Base-by-base conservation (phyloP, 2,329 filamentous ascomycete species). In the Monilinia vaccinii-corymbosi region DNA sequence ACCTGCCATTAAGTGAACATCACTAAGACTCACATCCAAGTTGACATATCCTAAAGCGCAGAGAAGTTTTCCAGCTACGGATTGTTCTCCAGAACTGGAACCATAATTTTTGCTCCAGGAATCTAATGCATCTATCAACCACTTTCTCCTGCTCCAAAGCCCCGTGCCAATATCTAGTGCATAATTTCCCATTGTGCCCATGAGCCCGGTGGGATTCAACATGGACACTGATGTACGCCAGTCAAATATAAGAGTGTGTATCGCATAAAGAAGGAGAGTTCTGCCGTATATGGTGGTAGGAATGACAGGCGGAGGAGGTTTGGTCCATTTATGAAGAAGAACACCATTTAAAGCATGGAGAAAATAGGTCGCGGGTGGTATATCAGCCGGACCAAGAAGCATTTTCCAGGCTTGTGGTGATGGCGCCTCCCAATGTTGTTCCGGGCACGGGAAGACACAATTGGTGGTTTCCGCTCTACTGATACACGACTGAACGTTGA, bases 401-500 rank as follows among this genome's bases (percentile, higher is more conserved):
- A 63, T 61, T 31, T 65, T 67, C 68, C 68, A 70, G 6, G 59
- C 56, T 56, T 64, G 62, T 13, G 64, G 55, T 16, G 61, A 62
- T n/a, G 65, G 60, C 0, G 67, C 64, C 46, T 66, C 63, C 67
- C 67, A 70, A 40, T 63, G 65, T 18, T 67, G 63, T 50, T 67
- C 66, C 5, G 65, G 48, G 36, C 68, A 70, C 3, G 68, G 67
- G 31, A 70, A 70, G 6, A 64, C 63, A 21, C 65, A 69, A 46
- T 68, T 70, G n/a, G 68, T 69, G 14, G 68, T 69, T 58, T 70
- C 68, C 13, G 68, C 67, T 60, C 69, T 69, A 51, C 61, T 63
- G 34, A 69, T 63, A 46, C 65, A 69, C n/a, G 67, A 66, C 36
- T 70, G 68, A 42, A 66, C 65, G 32, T 70, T 70, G 51, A 70